Base-by-base conservation (phyloP, 345 rosid species). In the Raphanus raphanistrum region DNA sequence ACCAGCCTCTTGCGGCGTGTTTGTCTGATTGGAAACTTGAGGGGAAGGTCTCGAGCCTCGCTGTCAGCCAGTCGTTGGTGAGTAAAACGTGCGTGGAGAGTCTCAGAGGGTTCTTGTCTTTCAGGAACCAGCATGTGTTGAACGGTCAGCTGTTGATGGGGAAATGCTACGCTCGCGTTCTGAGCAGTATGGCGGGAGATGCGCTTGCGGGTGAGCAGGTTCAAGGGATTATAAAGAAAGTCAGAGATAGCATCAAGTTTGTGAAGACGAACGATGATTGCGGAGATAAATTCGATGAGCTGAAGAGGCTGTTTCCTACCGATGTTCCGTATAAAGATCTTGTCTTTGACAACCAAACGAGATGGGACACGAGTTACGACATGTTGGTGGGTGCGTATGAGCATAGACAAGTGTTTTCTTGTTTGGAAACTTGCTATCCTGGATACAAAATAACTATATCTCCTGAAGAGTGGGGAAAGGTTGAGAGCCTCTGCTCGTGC, bases 301-400 rank as follows among this genome's bases (percentile, higher is more conserved):
- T 92, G 63, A 92, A 87, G 84, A 85, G 76, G 75, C 89, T 80
- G 66, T 90, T 89, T 72, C 90, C 88, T 63, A 87, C 63, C 63
- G 25, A 81, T 55, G 89, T 89, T 1, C 80, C 85, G 11, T 86
- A 87, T 32, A 86, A 76, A 78, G 82, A 71, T 72, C 88, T 92
- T 27, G 78, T 73, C 41, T 78, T 92, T 25, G 97, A 90, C 67
- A 87, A 89, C 66, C 86, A 74, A 75, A 82, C 84, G 71, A 86
- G 84, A 65, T 92, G 97, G 97, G 88, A 89, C 84, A 89, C 94
- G 4, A 90, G 91, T 6, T 90, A 86, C 80, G 87, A 85, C 58
- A 92, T 90, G 96, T 78, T 92, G 70, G 75, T 87, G 32, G 89
- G 88, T 73, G 96, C 92, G 54, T 90, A 80, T 2, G 96, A 92